These are phyloP conservation scores for Globisporangium lucens DNA, from an alignment of 352 stramenopile species.

Conservation along the genomic window DNA sequence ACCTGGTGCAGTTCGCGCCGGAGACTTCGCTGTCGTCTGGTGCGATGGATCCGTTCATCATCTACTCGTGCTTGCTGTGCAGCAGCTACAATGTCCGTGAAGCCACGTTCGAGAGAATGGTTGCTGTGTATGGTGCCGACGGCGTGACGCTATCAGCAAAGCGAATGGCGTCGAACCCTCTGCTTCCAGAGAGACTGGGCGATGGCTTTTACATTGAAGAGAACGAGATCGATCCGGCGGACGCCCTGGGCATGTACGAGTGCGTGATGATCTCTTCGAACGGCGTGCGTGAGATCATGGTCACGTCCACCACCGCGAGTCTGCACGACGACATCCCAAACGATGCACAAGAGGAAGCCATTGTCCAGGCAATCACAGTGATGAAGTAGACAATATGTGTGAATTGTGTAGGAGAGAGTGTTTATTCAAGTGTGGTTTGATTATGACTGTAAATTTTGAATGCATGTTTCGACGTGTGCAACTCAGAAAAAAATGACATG, in stretches of 20 bases:
- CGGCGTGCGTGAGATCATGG: slow-evolving; percentile 49
- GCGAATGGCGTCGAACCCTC: slow-evolving; percentile 27
- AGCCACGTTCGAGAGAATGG: slow-evolving; percentile 50
- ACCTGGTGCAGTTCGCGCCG: slow-evolving; percentile 16
- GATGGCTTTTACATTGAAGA: slow-evolving; percentile 66
- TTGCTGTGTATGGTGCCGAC: slow-evolving; percentile 43
- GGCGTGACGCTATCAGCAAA: slow-evolving; percentile 39
- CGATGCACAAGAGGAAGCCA: slow-evolving; percentile 42
- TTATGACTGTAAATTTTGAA: neutral
- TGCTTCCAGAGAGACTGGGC: slow-evolving; percentile 27
- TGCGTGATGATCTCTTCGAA: slow-evolving; percentile 51
- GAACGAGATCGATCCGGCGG: slow-evolving; percentile 27
- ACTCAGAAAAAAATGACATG: neutral
- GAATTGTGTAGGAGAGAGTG: neutral
- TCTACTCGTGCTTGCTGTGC: slow-evolving; percentile 69
- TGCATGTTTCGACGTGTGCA: neutral
- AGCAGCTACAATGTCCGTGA: slow-evolving; percentile 73
- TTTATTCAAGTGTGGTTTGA: neutral
- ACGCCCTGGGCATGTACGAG: slow-evolving; percentile 31
- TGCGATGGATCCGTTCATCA: slow-evolving; percentile 27
- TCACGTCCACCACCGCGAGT: slow-evolving; percentile 5
- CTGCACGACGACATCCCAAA: slow-evolving; percentile 30
- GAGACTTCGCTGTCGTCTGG: slow-evolving; percentile 14
- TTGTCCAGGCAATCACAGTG: slow-evolving; percentile 40
- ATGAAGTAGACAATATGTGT: slow-evolving; percentile 14